Percentiles rank a stretch among this genome's conserved stretches.
Conservation (phyloP, 305 asterid genomes). For the Caryopteris hybrid region DNA sequence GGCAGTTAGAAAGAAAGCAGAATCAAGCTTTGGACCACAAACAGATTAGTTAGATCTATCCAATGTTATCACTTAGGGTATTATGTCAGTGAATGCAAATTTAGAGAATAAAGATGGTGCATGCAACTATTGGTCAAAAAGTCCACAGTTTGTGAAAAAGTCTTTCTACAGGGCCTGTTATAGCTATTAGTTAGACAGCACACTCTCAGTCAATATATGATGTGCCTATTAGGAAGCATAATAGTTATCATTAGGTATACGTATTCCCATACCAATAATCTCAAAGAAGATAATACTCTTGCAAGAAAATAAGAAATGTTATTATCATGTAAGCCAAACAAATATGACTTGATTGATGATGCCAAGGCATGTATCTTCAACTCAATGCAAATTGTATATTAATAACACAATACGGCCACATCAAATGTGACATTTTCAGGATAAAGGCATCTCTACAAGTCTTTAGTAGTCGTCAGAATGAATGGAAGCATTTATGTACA, state of each 20-base stretch:
- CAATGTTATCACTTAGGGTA: neutral
- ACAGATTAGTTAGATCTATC: neutral
- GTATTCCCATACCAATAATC: neutral
- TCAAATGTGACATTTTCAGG: neutral
- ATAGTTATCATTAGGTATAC: neutral
- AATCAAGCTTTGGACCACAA: neutral
- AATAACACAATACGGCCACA: neutral
- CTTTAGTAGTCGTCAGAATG: neutral
- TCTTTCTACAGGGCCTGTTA: neutral
- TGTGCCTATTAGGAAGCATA: neutral
- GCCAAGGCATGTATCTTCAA: conserved; percentile 1
- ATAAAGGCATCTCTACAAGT: neutral
- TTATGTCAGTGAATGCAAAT: neutral
- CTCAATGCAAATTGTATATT: neutral
- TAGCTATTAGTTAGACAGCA: conserved; percentile 7
- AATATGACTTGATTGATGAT: neutral
- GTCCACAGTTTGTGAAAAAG: neutral
- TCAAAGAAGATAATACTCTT: neutral
- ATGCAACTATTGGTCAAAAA: neutral
- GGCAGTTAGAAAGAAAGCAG: neutral
- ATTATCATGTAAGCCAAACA: neutral
- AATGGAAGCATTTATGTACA: neutral
- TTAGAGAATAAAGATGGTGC: neutral
- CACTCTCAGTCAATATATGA: neutral
- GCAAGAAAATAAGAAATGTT: neutral